Evolutionary conservation across 805 yeast genomes (phyloP).

Genomic region (Myxozyma sirexii): DNA sequence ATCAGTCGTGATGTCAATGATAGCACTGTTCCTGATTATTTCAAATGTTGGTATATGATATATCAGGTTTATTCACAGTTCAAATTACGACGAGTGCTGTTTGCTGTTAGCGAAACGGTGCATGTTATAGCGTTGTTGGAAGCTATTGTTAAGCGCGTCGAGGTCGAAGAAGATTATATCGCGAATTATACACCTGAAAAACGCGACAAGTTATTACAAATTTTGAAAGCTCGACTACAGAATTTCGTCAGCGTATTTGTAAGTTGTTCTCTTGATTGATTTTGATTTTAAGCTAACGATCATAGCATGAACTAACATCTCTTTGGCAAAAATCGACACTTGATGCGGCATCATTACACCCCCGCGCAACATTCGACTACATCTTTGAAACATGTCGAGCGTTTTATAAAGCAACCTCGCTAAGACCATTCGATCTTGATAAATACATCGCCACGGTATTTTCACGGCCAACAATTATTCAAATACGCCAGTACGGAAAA

Average conservation of each 20-base stretch:
- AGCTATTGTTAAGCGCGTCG: constrained; percentile 6
- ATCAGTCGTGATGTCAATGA: constrained; percentile 8
- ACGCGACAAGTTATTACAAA: not conserved
- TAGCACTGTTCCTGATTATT: constrained; percentile 21
- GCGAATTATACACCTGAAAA: not conserved
- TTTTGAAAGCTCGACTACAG: not conserved
- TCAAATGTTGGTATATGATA: constrained; percentile 18
- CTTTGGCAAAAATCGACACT: not conserved
- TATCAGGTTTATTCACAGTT: constrained; percentile 10
- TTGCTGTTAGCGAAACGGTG: constrained; percentile 12
- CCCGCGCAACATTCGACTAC: constrained; percentile 13
- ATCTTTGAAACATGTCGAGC: constrained; percentile 18
- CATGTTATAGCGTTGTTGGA: constrained; percentile 11
- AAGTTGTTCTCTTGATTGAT: not conserved
- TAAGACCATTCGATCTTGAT: not conserved
- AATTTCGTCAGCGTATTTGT: constrained; percentile 2
- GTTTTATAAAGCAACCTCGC: not conserved
- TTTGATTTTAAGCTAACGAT: not conserved
- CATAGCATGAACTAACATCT: not conserved
- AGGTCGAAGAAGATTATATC: constrained; percentile 14
- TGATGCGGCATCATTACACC: not conserved
- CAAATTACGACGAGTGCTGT: not conserved
- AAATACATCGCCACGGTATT: not conserved
- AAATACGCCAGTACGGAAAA: not conserved
- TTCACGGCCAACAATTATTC: not conserved